Evolutionary conservation across 2,329 filamentous ascomycete species (phyloP).

Genomic region (Fusarium nisikadoi): DNA sequence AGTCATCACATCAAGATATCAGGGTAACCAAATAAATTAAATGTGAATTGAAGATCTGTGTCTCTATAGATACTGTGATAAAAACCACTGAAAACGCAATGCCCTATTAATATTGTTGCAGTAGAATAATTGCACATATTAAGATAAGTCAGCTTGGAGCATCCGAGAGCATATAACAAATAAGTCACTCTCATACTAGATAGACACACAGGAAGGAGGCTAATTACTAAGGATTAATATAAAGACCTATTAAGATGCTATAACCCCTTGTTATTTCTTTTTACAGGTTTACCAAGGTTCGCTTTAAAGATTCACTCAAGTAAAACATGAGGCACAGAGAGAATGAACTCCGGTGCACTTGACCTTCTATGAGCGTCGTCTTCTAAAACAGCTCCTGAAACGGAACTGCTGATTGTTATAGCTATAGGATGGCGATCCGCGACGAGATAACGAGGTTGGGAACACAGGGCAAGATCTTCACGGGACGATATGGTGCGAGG

Average conservation of each 20-base stretch:
- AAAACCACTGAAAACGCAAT: not conserved
- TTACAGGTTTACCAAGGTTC: not conserved
- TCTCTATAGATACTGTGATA: not conserved
- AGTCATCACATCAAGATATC: too few species aligned
- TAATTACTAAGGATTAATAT: not conserved
- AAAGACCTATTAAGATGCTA: not conserved
- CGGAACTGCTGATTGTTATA: not conserved
- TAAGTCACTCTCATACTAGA: not conserved
- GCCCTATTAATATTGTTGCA: not conserved
- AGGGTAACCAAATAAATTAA: not conserved
- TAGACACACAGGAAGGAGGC: not conserved
- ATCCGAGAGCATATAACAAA: not conserved
- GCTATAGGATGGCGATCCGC: not conserved
- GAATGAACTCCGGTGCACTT: not conserved
- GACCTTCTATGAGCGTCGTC: not conserved
- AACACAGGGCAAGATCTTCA: not conserved
- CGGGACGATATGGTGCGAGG: slow-evolving; percentile 1
- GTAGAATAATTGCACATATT: not conserved
- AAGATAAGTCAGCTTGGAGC: not conserved
- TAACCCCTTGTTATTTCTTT: not conserved
- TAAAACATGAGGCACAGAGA: not conserved
- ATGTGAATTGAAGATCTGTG: not conserved
- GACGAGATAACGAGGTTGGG: not conserved
- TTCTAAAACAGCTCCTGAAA: not conserved
- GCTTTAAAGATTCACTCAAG: not conserved